These are phyloP conservation scores for Fallopia convolvulus DNA, from an alignment of 148 eudicot species.

Conservation along the genomic window DNA sequence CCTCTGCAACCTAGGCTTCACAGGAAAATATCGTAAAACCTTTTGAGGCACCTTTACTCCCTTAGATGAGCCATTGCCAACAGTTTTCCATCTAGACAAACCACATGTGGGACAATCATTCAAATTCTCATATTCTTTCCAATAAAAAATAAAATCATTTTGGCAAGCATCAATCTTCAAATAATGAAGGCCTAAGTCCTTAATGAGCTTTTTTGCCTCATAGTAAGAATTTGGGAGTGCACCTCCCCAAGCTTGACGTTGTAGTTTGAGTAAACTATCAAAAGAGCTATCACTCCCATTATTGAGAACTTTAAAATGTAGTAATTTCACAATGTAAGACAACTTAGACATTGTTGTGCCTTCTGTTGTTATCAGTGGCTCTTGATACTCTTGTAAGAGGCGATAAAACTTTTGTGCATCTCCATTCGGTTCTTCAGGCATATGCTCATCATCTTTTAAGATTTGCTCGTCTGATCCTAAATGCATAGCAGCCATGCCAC, in stretches of 20 bases:
- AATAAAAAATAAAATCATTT: conserved; percentile 19
- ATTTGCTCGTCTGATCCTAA: background rate
- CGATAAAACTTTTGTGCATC: conserved; percentile 1
- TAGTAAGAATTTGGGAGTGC: conserved; percentile 10
- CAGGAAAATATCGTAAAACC: conserved; percentile 23
- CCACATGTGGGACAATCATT: conserved; percentile 14
- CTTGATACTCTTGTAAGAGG: conserved; percentile 12
- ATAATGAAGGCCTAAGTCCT: conserved; percentile 16
- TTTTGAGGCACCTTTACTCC: conserved; percentile 8
- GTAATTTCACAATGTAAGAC: conserved; percentile 9
- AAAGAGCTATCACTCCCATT: conserved; percentile 14
- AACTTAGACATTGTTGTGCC: conserved; percentile 19
- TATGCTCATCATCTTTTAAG: background rate
- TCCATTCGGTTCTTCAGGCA: conserved; percentile 1
- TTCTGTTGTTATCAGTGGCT: background rate
- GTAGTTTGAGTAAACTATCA: conserved; percentile 10
- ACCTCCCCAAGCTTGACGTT: conserved; percentile 5
- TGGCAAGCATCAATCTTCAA: conserved; percentile 20
- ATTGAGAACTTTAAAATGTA: conserved; percentile 16
- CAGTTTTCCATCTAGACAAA: background rate
- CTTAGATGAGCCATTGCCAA: background rate
- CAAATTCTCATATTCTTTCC: conserved; percentile 7
- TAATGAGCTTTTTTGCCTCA: conserved; percentile 19
- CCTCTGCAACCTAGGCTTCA: conserved; percentile 20
- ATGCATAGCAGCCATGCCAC: conserved; percentile 3